Percentiles rank a stretch among this genome's conserved stretches.
These are phyloP conservation scores for Tricholoma bakamatsutake DNA, from an alignment of 768 basidiomycete species.

Conservation along the genomic window DNA sequence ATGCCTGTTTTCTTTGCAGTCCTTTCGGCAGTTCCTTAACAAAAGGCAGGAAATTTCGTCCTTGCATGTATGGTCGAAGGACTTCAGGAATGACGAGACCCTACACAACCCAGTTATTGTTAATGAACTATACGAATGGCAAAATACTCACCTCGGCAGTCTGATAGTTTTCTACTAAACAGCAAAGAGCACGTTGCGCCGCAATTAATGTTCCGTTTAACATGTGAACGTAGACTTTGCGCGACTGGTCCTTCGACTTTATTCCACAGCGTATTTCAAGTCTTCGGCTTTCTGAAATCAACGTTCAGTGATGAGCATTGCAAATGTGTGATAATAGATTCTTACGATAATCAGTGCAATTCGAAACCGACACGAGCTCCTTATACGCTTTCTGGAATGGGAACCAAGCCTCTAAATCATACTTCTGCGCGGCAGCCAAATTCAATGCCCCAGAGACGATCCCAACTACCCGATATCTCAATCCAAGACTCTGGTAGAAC, in stretches of 20 bases:
- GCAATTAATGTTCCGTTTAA: slow-evolving; percentile 97
- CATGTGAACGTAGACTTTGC: slow-evolving; percentile 98
- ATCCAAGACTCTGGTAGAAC: slow-evolving; percentile 92
- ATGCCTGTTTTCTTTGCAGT: slow-evolving; percentile 64
- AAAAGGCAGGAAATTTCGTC: slow-evolving; percentile 84
- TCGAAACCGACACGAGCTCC: slow-evolving; percentile 96
- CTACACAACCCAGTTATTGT: slow-evolving; percentile 34
- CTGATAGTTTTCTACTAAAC: slow-evolving; percentile 98
- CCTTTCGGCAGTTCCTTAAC: slow-evolving; percentile 77
- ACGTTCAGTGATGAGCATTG: slow-evolving; percentile 1
- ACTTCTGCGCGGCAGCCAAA: slow-evolving; percentile 95
- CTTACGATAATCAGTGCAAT: slow-evolving; percentile 97
- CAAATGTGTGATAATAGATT: slow-evolving; percentile 25
- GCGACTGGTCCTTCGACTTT: slow-evolving; percentile 83
- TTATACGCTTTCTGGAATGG: slow-evolving; percentile 96
- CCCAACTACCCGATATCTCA: slow-evolving; percentile 88
- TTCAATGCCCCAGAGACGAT: slow-evolving; percentile 98
- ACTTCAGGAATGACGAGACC: slow-evolving; percentile 88
- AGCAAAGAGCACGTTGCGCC: slow-evolving; percentile 94
- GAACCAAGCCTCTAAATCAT: slow-evolving; percentile 98
- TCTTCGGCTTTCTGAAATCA: slow-evolving; percentile 72
- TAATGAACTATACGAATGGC: slow-evolving; percentile 1
- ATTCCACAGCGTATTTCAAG: slow-evolving; percentile 92
- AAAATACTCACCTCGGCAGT: slow-evolving; percentile 71
- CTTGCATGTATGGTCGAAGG: slow-evolving; percentile 93